Percentiles rank a stretch among this genome's conserved stretches.
Evolutionary conservation across 441 rosid species (phyloP).

Genomic region (Euphorbia celastroides): DNA sequence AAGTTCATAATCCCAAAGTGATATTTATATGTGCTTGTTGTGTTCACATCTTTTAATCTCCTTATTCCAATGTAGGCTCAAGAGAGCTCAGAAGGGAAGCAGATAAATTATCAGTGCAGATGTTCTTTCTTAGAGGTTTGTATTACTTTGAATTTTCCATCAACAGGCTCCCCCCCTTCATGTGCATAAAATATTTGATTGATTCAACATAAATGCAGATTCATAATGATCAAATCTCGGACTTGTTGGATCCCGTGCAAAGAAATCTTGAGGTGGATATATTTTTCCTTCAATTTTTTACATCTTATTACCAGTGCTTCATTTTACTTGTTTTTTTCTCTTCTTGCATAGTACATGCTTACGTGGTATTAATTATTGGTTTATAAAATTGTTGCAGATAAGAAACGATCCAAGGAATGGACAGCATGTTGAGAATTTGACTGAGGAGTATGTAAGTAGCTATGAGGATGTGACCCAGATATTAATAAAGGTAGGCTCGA

Average conservation of each 20-base stretch:
- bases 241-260: constrained; percentile 80
- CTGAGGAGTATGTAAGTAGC: constrained; percentile 75
- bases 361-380: constrained; percentile 7
- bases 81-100: constrained; percentile 57
- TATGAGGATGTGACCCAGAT: constrained; percentile 78
- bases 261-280: constrained; percentile 76
- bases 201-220: constrained; percentile 37
- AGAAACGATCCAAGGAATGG: constrained; percentile 79
- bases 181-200: neutral
- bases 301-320: constrained; percentile 7
- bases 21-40: constrained; percentile 3
- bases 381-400: constrained; percentile 40
- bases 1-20: constrained; percentile 17
- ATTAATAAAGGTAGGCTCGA: constrained; percentile 63
- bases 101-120: constrained; percentile 79
- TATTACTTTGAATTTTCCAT: constrained; percentile 3
- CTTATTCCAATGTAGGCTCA: constrained; percentile 42
- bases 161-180: neutral
- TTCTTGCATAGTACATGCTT: neutral
- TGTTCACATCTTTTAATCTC: neutral
- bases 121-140: constrained; percentile 94
- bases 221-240: constrained; percentile 80
- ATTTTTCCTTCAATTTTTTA: neutral
- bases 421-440: constrained; percentile 67
- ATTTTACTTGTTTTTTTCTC: neutral